Base-by-base conservation (phyloP, 2,329 filamentous ascomycete genomes). In the Albophoma yamanashiensis region DNA sequence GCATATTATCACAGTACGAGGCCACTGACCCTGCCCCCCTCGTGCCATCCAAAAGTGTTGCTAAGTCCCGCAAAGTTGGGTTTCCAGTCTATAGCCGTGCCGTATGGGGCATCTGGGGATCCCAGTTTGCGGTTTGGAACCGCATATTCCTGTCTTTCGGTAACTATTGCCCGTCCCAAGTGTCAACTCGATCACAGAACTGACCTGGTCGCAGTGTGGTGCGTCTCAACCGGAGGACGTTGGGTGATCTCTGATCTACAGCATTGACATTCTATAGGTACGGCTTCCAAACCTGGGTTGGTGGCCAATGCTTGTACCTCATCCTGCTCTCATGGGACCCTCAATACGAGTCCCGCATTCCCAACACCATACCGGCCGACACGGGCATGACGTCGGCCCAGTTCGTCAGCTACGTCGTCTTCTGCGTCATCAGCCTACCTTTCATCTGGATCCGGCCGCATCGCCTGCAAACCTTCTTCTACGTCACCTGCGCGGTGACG, bases 271-370 rank as follows among this genome's bases (percentile, higher is more conserved):
- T 6, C 12, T 2, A 55, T 34, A 73, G 73, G 74, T 76, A 76
- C 58, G 75, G 72, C 20, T 77, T 79, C 60, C 76, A 78, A 58
- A 73, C 76, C 5, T 79, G 76, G 74, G 74, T 78, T 47, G 78
- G 78, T 15, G 77, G 77, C 3, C 70, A 77, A 64, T 79, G 76
- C 56, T 63, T 78, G 59, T 77, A 79, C 57, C 70, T 79, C 53
- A 76, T 76, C 57, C 69, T 80, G 6, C 73, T 76, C 14, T 76
- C 78, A 1, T 76, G 77, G 66, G 75, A 76, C 64, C 77, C 77
- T 14, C 69, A 70, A 9, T 69, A 78, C 40, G 76, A 78, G 59
- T 56, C 70, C 0, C 74, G 74, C 61, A 73, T 80, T 52, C 73
- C 70, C 17, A 78, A 78, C 64, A 69, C 66, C 45, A 75, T 79